Evolutionary conservation across 805 yeast species (phyloP), one percentile per base, ranked within the genome.

Genomic region (Citeromyces nyonsensis): DNA sequence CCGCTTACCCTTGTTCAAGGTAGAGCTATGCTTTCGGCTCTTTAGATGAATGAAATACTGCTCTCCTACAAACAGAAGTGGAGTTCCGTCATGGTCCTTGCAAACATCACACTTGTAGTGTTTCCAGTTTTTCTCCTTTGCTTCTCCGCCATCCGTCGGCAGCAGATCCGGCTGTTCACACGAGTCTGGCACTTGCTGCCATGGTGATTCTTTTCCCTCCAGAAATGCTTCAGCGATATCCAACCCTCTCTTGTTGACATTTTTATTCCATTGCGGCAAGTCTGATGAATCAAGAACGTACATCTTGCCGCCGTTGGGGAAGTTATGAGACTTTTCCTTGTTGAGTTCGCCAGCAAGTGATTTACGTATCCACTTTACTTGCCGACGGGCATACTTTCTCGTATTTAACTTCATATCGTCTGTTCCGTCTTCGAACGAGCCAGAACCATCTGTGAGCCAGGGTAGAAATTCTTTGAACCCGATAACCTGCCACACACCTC

Each of bases 401-500:
- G 98, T 91, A 28, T 78, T 61, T 0, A 70, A 54, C 48, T 88
- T 86, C 97, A 91, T 91, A 24, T 70, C 61, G 9, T 70, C 78
- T 3, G 76, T 56, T 7, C 88, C 72, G 3, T 54, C 57, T 4
- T 47, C 47, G 33, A 66, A 4, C 38, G 39, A 6, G 15, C 10
- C 10, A 27, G 7, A 10, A 12, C 15, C 24, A 11, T 25, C 15
- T 29, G 30, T 22, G 9, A 36, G 26, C 36, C 39, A 83, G 2
- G 93, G 88, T 25, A 82, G 46, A 46, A 84, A 84, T 45, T 84
- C 95, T 48, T 83, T 82, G 53, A 82, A 91, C 2, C 97, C 97
- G 44, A 88, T 82, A 2, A 82, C 95, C 54, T 91, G 97, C 85
- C 85, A 85, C 0, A 88, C 66, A 2, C 97, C 97, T 36, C 66